Base-by-base conservation (phyloP, 352 stramenopile species). In the Thraustochytrium striatum region DNA sequence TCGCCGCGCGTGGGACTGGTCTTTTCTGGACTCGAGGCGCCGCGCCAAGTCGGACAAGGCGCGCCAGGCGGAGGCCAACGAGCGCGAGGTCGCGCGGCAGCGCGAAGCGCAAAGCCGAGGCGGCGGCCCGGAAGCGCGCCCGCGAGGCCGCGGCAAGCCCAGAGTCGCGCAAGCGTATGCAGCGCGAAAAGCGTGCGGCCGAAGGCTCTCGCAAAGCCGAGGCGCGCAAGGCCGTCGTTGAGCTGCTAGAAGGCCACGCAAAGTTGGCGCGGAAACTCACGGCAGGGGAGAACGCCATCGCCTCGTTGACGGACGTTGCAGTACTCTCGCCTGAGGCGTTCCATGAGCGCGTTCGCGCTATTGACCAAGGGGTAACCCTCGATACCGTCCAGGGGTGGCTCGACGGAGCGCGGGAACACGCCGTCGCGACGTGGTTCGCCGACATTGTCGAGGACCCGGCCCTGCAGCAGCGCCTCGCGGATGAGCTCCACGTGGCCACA, bases 41-140 rank as follows among this genome's bases (percentile, higher is more conserved):
- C 69, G 69, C 32, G 52, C 39, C 38, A 79, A 79, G 55, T 79
- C 69, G n/a, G 69, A 19, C 19, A 79, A 79, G 69, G 69, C 69
- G 7, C n/a, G 72, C 5, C 50, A 79, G 28, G 69, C 69, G 8
- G 69, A 79, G 47, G 69, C 32, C 13, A 69, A 30, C 1, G 55
- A 28, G 39, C 69, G 72, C 44, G 43, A 55, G 19, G 32, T 69
- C n/a, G n/a, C 35, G 19, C 1, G 0, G 5, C 50, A 79, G 36
- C 68, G 58, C n/a, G 36, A 57, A 35, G n/a, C 50, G 69, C 39
- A 79, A 79, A 25, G 50, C 1, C 16, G 38, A 50, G 21, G 52
- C 39, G 9, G 50, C 53, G 28, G 50, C 57, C 35, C 50, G 69
- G 1, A 73, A 73, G 33, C 25, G 57, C 9, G 9, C 9, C 25